phyloP scores from a whole-genome alignment of 1,139 yeast genomes.

The Geotrichum carabidarum region DNA sequence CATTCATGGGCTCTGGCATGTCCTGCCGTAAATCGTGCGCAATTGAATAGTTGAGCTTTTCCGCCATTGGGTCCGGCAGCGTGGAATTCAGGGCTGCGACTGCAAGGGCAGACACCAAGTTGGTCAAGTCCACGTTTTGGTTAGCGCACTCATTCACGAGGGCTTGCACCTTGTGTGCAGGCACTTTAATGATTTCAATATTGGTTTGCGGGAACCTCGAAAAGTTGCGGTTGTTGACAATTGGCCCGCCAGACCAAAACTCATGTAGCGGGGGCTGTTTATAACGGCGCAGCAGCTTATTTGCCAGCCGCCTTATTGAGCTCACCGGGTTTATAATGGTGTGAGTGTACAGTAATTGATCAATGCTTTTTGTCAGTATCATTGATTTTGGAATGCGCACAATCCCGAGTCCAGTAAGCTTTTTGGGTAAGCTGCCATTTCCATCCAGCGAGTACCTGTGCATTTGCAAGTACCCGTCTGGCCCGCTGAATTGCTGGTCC shows the following conservation, averaged over 20 bases:
- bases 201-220: slow-evolving; percentile 2
- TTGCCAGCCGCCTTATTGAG: no score
- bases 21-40: slow-evolving; percentile 3
- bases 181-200: background rate
- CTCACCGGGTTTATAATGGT: no score
- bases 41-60: background rate
- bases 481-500: background rate
- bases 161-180: background rate
- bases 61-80: background rate
- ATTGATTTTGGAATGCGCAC: no score
- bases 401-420: no score
- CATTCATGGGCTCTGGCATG: background rate
- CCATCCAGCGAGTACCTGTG: no score
- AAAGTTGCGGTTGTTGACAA: background rate
- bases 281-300: background rate
- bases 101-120: slow-evolving; percentile 1
- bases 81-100: background rate
- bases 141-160: background rate
- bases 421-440: no score
- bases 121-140: background rate
- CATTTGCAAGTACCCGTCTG: background rate
- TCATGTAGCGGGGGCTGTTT: background rate
- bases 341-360: no score
- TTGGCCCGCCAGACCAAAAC: slow-evolving; percentile 7
- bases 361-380: no score